Evolutionary conservation across 805 yeast species (phyloP).

Genomic region (Candida sonorensis): DNA sequence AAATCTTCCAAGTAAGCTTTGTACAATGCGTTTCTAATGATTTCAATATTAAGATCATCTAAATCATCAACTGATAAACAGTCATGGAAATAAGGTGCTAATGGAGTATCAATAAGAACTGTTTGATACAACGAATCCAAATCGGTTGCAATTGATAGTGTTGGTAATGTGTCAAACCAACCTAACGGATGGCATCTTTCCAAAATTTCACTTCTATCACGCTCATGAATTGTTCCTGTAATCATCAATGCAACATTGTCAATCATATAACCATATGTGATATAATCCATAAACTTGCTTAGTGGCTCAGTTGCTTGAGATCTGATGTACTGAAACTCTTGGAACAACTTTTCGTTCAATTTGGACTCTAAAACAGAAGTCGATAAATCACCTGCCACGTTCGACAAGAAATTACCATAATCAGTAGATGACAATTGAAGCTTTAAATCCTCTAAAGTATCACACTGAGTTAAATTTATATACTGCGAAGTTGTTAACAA

Average conservation of each 20-base stretch:
- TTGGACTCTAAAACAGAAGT: constrained; percentile 82
- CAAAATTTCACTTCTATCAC: constrained; percentile 83
- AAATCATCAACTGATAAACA: constrained; percentile 82
- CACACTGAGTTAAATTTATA: constrained; percentile 92
- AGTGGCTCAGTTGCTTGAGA: constrained; percentile 79
- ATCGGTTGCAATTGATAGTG: constrained; percentile 90
- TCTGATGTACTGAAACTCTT: constrained; percentile 79
- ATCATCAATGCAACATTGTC: constrained; percentile 94
- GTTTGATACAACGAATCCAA: constrained; percentile 88
- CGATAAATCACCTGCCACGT: constrained; percentile 74
- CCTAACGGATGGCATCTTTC: constrained; percentile 95
- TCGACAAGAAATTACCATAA: constrained; percentile 83
- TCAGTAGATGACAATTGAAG: constrained; percentile 93
- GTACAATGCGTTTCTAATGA: constrained; percentile 85
- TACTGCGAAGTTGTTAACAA: constrained; percentile 74
- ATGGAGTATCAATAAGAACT: constrained; percentile 92
- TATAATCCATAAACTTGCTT: constrained; percentile 80
- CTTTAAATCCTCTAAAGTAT: constrained; percentile 87
- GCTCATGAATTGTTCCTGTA: constrained; percentile 93
- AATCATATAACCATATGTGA: constrained; percentile 96
- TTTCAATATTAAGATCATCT: constrained; percentile 93
- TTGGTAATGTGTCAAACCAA: constrained; percentile 97
- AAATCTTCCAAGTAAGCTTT: constrained; percentile 92
- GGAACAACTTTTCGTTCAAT: constrained; percentile 65
- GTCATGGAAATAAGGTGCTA: constrained; percentile 92